Evolutionary conservation across 495 filamentous ascomycete species (phyloP).

Genomic region (Aspergillus carlsbadensis): DNA sequence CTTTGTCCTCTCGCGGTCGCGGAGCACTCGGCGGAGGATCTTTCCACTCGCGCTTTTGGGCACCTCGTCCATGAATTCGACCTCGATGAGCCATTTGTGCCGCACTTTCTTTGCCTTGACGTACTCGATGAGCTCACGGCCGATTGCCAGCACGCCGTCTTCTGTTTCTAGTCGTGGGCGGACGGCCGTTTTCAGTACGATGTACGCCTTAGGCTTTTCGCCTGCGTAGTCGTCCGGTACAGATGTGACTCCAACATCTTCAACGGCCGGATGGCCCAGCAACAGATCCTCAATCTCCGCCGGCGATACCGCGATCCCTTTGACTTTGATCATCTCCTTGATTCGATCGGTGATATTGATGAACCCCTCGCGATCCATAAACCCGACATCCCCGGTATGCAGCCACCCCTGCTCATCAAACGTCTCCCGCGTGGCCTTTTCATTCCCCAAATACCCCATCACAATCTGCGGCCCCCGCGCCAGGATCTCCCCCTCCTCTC

Average conservation of each 20-base stretch:
- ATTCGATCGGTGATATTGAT: slow-evolving; percentile 65
- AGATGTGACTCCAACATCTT: slow-evolving; percentile 59
- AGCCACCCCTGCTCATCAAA: slow-evolving; percentile 61
- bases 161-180: not conserved
- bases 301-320: slow-evolving; percentile 68
- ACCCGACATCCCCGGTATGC: slow-evolving; percentile 67
- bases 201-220: slow-evolving; percentile 64
- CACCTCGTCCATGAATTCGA: slow-evolving; percentile 61
- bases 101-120: slow-evolving; percentile 61
- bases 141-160: slow-evolving; percentile 19
- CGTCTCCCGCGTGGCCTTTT: slow-evolving; percentile 56
- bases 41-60: slow-evolving; percentile 70
- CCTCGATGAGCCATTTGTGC: slow-evolving; percentile 65
- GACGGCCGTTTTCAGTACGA: slow-evolving; percentile 45
- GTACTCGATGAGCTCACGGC: slow-evolving; percentile 47
- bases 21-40: slow-evolving; percentile 61
- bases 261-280: slow-evolving; percentile 55
- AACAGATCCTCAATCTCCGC: slow-evolving; percentile 68
- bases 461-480: slow-evolving; percentile 56
- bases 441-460: slow-evolving; percentile 58
- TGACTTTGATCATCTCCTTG: slow-evolving; percentile 78
- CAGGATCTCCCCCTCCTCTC: slow-evolving; percentile 60
- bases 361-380: slow-evolving; percentile 51
- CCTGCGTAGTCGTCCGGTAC: slow-evolving; percentile 61
- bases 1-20: slow-evolving; percentile 33